These are phyloP conservation scores for Arbutus unedo DNA, from an alignment of 148 eudicot species.

Conservation along the genomic window DNA sequence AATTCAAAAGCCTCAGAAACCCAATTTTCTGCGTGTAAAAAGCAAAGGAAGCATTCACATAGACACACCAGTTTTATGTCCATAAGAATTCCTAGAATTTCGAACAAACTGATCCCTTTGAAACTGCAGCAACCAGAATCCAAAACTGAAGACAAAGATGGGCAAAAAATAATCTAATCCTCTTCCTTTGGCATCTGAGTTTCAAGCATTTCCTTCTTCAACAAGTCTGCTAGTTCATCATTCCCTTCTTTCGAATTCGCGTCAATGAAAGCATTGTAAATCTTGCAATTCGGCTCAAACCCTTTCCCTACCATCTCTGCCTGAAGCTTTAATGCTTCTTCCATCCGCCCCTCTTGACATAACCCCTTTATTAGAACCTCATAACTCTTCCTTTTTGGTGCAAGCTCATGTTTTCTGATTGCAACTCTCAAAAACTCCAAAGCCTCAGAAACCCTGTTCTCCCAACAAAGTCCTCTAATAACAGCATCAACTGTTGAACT, in stretches of 20 bases:
- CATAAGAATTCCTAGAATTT: not conserved
- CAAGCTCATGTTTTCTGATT: conserved; percentile 36
- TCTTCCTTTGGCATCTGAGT: conserved; percentile 10
- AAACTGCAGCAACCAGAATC: not conserved
- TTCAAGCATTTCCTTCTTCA: conserved; percentile 56
- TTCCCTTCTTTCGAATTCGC: conserved; percentile 61
- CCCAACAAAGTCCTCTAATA: conserved; percentile 41
- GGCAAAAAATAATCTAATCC: not conserved
- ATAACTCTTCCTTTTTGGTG: conserved; percentile 44
- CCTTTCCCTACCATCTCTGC: conserved; percentile 82
- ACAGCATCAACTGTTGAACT: conserved; percentile 39
- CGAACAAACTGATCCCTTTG: not conserved
- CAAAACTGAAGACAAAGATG: not conserved
- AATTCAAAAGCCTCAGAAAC: conserved; percentile 48
- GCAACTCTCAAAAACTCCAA: conserved; percentile 41
- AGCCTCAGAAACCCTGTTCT: conserved; percentile 40
- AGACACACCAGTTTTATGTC: not conserved
- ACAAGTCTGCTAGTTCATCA: conserved; percentile 10
- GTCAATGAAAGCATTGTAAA: conserved; percentile 55
- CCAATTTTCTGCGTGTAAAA: conserved; percentile 17
- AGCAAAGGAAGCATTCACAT: not conserved
- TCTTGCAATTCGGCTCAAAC: conserved; percentile 41
- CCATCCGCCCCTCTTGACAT: conserved; percentile 53
- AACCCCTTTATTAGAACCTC: conserved; percentile 54
- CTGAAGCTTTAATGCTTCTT: conserved; percentile 63